Evolutionary conservation across 345 rosid genomes (phyloP).

Genomic region (Ricinus communis): DNA sequence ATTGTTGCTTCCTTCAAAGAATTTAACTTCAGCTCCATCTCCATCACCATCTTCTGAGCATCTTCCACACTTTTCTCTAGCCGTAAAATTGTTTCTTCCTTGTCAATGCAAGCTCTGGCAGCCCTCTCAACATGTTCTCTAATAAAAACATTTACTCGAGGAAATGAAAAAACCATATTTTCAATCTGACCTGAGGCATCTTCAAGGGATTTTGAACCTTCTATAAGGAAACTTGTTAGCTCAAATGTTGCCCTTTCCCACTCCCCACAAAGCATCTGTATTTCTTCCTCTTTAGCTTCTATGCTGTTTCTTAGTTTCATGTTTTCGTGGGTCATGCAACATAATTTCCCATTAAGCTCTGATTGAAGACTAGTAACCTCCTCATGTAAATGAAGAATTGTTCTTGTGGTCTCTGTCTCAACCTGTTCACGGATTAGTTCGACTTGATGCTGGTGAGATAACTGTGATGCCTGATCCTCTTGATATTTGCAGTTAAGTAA

Average conservation of each 20-base stretch:
- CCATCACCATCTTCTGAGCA: conserved; percentile 64
- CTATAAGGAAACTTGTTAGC: conserved; percentile 71
- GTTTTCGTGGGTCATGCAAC: conserved; percentile 54
- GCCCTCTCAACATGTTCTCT: conserved; percentile 73
- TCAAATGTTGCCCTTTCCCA: conserved; percentile 91
- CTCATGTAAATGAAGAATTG: conserved; percentile 81
- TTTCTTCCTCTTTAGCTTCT: conserved; percentile 63
- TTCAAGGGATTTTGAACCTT: conserved; percentile 82
- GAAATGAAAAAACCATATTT: conserved; percentile 66
- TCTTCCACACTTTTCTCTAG: conserved; percentile 85
- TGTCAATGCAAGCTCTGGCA: conserved; percentile 69
- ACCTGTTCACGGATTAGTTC: conserved; percentile 74
- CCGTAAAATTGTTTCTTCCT: conserved; percentile 70
- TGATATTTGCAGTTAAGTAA: conserved; percentile 53
- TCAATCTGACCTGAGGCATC: conserved; percentile 71
- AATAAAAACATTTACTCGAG: conserved; percentile 56
- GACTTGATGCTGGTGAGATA: conserved; percentile 57
- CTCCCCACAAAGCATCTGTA: conserved; percentile 43
- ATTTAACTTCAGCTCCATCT: conserved; percentile 72
- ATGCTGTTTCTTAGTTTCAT: conserved; percentile 42
- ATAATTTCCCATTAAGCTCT: conserved; percentile 57
- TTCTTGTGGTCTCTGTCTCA: conserved; percentile 72
- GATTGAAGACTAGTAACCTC: conserved; percentile 62
- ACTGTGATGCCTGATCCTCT: conserved; percentile 51
- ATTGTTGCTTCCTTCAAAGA: conserved; percentile 69